Base-by-base conservation (phyloP, 768 basidiomycete species). In the Xerocomellus amylosporus region DNA sequence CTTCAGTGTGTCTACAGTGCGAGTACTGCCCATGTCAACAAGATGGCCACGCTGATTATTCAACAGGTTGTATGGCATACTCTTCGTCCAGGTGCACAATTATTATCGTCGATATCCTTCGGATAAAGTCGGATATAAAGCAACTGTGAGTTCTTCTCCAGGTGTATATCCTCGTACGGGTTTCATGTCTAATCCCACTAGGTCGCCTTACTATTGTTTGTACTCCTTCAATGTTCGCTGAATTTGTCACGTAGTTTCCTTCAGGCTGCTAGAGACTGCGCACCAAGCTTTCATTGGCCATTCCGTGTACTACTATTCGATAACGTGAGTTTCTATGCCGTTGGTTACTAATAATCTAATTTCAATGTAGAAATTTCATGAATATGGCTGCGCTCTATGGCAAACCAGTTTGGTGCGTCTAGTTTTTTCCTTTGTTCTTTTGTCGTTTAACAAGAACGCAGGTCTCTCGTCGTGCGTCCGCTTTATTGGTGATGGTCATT, bases 61-160 rank as follows among this genome's bases (percentile, higher is more conserved):
- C 36, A 33, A 45, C 62, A 77, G 76, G 34, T 48, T 72, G 9
- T 84, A 79, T 65, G 84, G 85, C 19, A 72, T 84, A 30, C 72
- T 85, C 42, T 61, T 76, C 42, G 71, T 80, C 17, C 85, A 86
- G 65, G 70, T 77, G 8, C 79, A 78, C 65, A 72, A 73, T 28
- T 87, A 87, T 59, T 82, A 81, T 64, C 68, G 70, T 55, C 74
- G 75, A 44, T 87, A 81, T 69, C 79, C 79, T 53, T 71, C 73
- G 33, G 86, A 87, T 68, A 78, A 75, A 51, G 30, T 61, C 15
- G 63, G 74, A 22, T 81, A 82, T 64, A 86, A 83, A 65, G 51
- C 65, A 47, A 59, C 79, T 54, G 85, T 86, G 62, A 66, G 83
- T 74, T 51, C 41, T 40, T 36, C 38, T 36, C 20, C n/a, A 17